phyloP scores from a whole-genome alignment of 2,329 filamentous ascomycete species.

The Trichoderma sp. region DNA sequence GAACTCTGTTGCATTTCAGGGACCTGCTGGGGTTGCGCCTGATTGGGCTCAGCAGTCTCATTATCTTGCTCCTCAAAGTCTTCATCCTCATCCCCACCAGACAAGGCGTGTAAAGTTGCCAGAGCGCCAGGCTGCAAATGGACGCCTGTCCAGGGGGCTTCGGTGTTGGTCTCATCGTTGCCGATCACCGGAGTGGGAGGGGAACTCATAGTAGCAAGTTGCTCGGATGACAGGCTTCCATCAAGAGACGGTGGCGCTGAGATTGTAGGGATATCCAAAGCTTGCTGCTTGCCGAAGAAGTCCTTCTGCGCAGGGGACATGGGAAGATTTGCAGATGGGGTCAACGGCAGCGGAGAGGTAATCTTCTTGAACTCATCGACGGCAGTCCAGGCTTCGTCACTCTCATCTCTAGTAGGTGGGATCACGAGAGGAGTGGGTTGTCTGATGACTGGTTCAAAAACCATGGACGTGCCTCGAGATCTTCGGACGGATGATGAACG shows the following conservation, averaged over 20 bases:
- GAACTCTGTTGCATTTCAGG: constrained; percentile 52
- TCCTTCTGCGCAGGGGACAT: constrained; percentile 74
- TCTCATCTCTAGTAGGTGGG: constrained; percentile 39
- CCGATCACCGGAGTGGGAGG: constrained; percentile 78
- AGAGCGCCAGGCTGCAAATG: constrained; percentile 77
- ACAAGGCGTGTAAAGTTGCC: constrained; percentile 74
- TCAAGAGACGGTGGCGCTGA: constrained; percentile 86
- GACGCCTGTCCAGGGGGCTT: constrained; percentile 68
- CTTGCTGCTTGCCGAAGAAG: constrained; percentile 63
- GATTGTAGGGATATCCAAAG: constrained; percentile 66
- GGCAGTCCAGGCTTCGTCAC: constrained; percentile 45
- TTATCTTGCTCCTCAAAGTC: constrained; percentile 43
- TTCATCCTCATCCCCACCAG: constrained; percentile 61
- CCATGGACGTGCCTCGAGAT: constrained; percentile 32
- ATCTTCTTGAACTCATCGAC: constrained; percentile 47
- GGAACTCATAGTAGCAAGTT: constrained; percentile 77
- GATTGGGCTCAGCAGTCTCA: constrained; percentile 46
- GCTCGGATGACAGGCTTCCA: constrained; percentile 84
- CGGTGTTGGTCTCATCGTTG: constrained; percentile 51
- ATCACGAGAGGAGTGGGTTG: constrained; percentile 51
- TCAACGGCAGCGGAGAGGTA: constrained; percentile 59
- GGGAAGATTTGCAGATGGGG: constrained; percentile 65
- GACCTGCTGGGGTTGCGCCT: constrained; percentile 21
- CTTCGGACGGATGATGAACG: constrained; percentile 39
- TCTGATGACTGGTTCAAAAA: constrained; percentile 37